Base-by-base conservation (phyloP, 176 grass and related monocot species). In the Rhipidocladum racemiflorum region DNA sequence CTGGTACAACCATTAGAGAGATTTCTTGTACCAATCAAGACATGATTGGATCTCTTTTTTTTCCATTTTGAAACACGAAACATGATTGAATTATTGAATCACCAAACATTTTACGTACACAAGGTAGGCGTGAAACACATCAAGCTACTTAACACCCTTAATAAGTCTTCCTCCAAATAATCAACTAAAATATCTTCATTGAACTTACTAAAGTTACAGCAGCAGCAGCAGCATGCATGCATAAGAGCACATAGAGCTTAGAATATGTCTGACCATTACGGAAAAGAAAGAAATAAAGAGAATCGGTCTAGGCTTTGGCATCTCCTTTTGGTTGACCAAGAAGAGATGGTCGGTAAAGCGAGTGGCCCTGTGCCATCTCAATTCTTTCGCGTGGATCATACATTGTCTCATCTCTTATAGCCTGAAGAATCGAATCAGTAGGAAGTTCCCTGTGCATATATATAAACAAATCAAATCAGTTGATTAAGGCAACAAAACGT, bases 321-420 rank as follows among this genome's bases (percentile, higher is more conserved):
- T 77, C 62, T 84, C 34, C 29, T 30, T 77, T 82, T 57, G 92
- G 77, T 75, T 80, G 92, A 68, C 89, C 87, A 57, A 99, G 96
- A 84, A 99, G 89, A 68, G 91, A 93, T 55, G 97, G 93, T 57
- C 76, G 87, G 81, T 99, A 99, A 63, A 99, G 81, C 28, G 85
- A 82, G 39, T 99, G 96, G 36, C 95, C 83, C 44, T 90, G 80
- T 38, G 89, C 92, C 88, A 99, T 91, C 80, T 93, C 97, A 81
- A 99, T 99, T 79, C 97, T 89, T 67, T 99, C 92, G 2, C 97
- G 92, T 1, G 97, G 97, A 89, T 99, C 97, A 74, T 76, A 95
- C 93, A 99, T 99, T 11, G 97, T 90, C 79, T 99, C 97, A 34
- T 99, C 97, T 85, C 93, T 88, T 84, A 95, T 87, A 34, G 93